Percentiles rank a stretch among this genome's conserved stretches.
Conservation (phyloP, 1,139 yeast species). For the Yamadazyma sp. region DNA sequence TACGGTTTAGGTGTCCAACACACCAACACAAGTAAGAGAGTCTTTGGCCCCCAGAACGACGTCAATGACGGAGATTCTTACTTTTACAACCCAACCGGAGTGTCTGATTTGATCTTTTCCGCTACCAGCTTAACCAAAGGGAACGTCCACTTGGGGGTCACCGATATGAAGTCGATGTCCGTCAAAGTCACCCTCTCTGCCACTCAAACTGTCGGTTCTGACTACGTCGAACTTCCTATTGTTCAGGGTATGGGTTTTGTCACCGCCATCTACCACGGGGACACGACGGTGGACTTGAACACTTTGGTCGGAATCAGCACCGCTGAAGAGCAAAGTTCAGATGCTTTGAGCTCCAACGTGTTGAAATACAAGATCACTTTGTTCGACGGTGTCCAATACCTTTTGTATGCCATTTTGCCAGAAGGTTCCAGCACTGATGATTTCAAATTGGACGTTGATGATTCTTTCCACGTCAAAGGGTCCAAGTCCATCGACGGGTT, state of each 20-base stretch:
- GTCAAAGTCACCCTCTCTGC: constrained; percentile 50
- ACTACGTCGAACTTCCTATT: constrained; percentile 42
- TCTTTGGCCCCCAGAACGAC: constrained; percentile 57
- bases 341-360: constrained; percentile 48
- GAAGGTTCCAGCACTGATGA: constrained; percentile 15
- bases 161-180: constrained; percentile 58
- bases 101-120: constrained; percentile 55
- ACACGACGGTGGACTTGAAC: constrained; percentile 51
- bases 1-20: constrained; percentile 73
- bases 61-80: constrained; percentile 33
- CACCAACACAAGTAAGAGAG: constrained; percentile 55
- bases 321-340: constrained; percentile 47
- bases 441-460: constrained; percentile 37
- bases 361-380: constrained; percentile 61
- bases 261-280: constrained; percentile 62
- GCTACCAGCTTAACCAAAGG: constrained; percentile 47
- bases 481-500: constrained; percentile 51
- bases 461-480: constrained; percentile 42
- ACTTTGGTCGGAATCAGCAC: constrained; percentile 54
- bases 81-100: constrained; percentile 55
- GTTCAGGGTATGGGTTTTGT: constrained; percentile 82
- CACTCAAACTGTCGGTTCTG: constrained; percentile 18
- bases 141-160: constrained; percentile 39
- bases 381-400: constrained; percentile 54
- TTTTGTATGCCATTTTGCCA: constrained; percentile 56